Evolutionary conservation across 257 asterid species (phyloP).

Genomic region (Knoxia roxburghii): DNA sequence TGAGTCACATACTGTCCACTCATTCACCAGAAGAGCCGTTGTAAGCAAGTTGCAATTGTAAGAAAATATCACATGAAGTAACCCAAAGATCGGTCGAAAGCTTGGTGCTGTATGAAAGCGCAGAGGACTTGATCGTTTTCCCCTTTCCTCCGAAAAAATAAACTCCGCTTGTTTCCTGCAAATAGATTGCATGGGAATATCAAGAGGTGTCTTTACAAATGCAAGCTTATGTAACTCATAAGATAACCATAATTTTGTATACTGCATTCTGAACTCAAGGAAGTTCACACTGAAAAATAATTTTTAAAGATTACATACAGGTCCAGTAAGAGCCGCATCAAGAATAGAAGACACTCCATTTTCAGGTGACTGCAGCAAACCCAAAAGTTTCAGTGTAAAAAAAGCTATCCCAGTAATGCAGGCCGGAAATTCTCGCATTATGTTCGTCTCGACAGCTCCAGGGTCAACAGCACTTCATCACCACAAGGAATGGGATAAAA

Average conservation of each 20-base stretch:
- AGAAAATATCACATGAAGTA: conserved; percentile 52
- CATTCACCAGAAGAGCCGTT: not conserved
- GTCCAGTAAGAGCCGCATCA: conserved; percentile 82
- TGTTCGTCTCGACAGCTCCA: conserved; percentile 77
- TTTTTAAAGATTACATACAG: conserved; percentile 41
- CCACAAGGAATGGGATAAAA: conserved; percentile 2
- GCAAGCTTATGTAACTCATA: not conserved
- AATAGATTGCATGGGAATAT: not conserved
- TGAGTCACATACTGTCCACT: too few species aligned
- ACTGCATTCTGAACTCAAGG: not conserved
- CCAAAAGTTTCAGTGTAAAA: conserved; percentile 41
- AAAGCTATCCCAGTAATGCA: conserved; percentile 41
- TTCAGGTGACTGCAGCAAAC: conserved; percentile 67
- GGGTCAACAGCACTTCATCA: conserved; percentile 73
- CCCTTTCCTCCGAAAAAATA: conserved; percentile 81
- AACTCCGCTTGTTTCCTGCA: conserved; percentile 77
- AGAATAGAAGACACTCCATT: conserved; percentile 51
- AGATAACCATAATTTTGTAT: not conserved
- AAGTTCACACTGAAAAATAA: not conserved
- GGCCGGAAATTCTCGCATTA: conserved; percentile 81
- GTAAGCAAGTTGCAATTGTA: conserved; percentile 38
- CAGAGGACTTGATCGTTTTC: conserved; percentile 50
- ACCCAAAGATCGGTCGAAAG: conserved; percentile 70
- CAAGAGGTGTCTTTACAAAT: too few species aligned
- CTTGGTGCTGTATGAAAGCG: conserved; percentile 46